phyloP scores from a whole-genome alignment of 1,284 basidiomycete genomes.

The Austroboletus niveus region DNA sequence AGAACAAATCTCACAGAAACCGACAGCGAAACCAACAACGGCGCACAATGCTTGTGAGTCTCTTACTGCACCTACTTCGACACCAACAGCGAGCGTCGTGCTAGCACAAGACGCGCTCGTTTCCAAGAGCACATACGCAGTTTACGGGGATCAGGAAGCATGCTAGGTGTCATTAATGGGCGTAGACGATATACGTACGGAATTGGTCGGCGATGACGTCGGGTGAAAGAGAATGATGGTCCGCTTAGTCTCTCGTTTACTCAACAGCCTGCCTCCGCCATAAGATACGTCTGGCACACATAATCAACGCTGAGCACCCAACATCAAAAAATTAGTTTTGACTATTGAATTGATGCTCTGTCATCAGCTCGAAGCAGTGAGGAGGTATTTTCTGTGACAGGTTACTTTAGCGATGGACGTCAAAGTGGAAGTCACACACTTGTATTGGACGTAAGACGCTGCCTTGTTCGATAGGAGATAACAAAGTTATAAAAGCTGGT shows the following conservation, averaged over 20 bases:
- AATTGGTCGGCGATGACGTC: constrained; percentile 20
- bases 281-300: too few species aligned
- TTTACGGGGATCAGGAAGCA: constrained; percentile 15
- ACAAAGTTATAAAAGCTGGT: constrained; percentile 18
- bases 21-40: constrained; percentile 22
- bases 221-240: too few species aligned
- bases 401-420: neutral
- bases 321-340: too few species aligned
- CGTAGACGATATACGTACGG: constrained; percentile 23
- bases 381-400: neutral
- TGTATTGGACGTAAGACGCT: neutral
- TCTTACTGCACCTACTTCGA: constrained; percentile 28
- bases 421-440: constrained; percentile 6
- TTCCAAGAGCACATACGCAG: constrained; percentile 6
- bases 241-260: too few species aligned
- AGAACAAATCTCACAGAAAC: constrained; percentile 27
- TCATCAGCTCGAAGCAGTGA: too few species aligned
- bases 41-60: constrained; percentile 22
- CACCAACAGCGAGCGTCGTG: constrained; percentile 17
- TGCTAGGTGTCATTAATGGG: constrained; percentile 15
- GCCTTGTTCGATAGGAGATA: too few species aligned
- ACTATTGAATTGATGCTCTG: too few species aligned
- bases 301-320: too few species aligned
- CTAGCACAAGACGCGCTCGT: constrained; percentile 7
- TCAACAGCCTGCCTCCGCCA: too few species aligned